Evolutionary conservation across 192 early-diverging fungal genomes (phyloP).

Genomic region (Tieghemiomyces parasiticus): DNA sequence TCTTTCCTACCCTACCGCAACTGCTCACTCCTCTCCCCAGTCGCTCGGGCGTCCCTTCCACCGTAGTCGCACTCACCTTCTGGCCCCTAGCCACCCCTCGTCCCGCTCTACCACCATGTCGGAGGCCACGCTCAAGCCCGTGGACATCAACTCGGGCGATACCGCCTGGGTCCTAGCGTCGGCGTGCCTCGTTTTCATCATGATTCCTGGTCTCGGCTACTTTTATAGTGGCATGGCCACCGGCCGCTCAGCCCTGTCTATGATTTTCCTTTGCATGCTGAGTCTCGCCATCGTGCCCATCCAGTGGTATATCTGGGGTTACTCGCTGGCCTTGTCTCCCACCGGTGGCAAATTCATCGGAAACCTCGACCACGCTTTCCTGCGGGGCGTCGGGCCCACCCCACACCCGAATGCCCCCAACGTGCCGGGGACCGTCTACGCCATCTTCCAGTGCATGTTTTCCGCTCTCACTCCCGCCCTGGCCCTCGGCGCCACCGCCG

Average conservation of each 20-base stretch:
- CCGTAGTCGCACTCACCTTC: background rate
- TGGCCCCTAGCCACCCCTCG: conserved; percentile 5
- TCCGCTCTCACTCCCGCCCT: conserved; percentile 55
- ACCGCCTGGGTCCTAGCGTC: conserved; percentile 62
- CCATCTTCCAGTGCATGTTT: conserved; percentile 71
- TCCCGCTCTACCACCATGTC: background rate
- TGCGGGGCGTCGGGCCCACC: conserved; percentile 36
- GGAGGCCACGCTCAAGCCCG: conserved; percentile 8
- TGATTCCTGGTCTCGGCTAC: conserved; percentile 59
- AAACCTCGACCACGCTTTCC: conserved; percentile 41
- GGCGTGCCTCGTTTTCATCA: conserved; percentile 54
- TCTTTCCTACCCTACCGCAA: too few relatives aligned
- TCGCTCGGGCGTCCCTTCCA: background rate
- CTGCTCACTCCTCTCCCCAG: background rate
- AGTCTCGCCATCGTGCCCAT: conserved; percentile 54
- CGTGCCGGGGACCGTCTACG: conserved; percentile 45
- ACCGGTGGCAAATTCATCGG: conserved; percentile 59
- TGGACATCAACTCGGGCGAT: conserved; percentile 39
- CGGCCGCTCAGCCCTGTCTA: conserved; percentile 61
- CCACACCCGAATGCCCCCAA: conserved; percentile 39
- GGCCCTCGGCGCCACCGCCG: conserved; percentile 51
- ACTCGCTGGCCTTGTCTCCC: conserved; percentile 49
- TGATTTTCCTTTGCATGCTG: conserved; percentile 56
- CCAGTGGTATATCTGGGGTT: conserved; percentile 62
- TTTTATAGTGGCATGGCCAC: conserved; percentile 67